These are phyloP conservation scores for Mycena vulgaris DNA, from an alignment of 768 basidiomycete genomes.

Conservation along the genomic window DNA sequence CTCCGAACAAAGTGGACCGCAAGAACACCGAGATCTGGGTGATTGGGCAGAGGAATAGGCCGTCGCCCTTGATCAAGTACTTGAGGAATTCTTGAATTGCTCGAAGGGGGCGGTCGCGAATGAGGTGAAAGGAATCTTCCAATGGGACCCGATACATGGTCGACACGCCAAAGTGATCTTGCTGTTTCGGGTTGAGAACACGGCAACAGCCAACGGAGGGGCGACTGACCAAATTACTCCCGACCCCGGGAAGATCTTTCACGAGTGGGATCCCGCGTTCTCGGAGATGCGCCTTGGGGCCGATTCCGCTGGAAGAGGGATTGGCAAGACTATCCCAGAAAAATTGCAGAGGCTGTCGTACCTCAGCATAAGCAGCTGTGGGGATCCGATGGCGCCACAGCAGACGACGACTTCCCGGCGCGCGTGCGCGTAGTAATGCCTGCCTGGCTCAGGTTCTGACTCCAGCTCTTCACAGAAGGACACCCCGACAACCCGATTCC, in stretches of 20 bases:
- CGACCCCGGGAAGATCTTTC: too few species aligned
- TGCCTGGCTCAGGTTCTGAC: neutral
- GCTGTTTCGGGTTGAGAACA: too few species aligned
- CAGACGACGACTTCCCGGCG: slow-evolving; percentile 1
- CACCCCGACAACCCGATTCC: neutral
- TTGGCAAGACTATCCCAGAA: too few species aligned
- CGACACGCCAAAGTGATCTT: too few species aligned
- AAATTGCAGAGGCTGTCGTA: neutral
- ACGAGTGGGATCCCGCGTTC: too few species aligned
- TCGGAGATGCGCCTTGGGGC: too few species aligned
- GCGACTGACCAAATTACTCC: too few species aligned
- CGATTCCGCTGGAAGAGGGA: too few species aligned
- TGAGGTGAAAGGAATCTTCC: neutral
- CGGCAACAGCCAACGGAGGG: too few species aligned
- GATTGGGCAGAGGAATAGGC: neutral
- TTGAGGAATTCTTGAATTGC: neutral
- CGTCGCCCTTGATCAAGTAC: slow-evolving; percentile 1
- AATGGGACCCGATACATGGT: too few species aligned
- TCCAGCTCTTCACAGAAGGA: neutral
- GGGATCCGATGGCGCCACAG: neutral
- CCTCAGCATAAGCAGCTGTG: slow-evolving; percentile 13
- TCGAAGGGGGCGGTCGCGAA: neutral
- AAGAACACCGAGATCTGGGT: neutral
- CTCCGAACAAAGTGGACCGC: neutral
- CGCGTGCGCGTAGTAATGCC: neutral